Percentiles rank a stretch among this genome's conserved stretches.
Conservation (phyloP, 1,139 yeast genomes). For the Scheffersomyces quercinus region DNA sequence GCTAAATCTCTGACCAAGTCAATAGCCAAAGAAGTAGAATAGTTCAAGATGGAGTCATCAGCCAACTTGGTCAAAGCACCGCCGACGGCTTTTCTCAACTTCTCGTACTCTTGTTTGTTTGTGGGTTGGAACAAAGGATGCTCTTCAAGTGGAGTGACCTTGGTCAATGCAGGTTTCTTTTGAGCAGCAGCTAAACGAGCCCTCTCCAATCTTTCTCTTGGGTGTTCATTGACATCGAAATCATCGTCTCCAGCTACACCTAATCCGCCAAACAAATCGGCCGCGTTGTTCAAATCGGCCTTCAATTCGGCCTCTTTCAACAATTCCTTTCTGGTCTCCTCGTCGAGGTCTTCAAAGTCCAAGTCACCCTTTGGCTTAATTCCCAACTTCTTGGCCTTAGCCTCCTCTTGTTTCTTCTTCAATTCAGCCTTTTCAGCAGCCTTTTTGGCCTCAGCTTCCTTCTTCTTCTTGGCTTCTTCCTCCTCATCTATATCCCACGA, state of each 20-base stretch:
- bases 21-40: conserved; percentile 73
- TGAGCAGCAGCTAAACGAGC: conserved; percentile 50
- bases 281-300: conserved; percentile 89
- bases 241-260: conserved; percentile 58
- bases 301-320: conserved; percentile 76
- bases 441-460: conserved; percentile 39
- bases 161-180: conserved; percentile 45
- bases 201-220: conserved; percentile 62
- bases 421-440: conserved; percentile 43
- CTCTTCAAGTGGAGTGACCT: conserved; percentile 66
- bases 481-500: conserved; percentile 86
- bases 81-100: conserved; percentile 74
- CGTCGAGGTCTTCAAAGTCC: conserved; percentile 53
- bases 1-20: conserved; percentile 85
- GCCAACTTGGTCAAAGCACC: conserved; percentile 67
- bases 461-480: conserved; percentile 53
- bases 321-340: conserved; percentile 67
- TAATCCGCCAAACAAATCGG: conserved; percentile 83
- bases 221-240: conserved; percentile 56
- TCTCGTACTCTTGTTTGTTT: conserved; percentile 79
- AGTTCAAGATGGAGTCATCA: conserved; percentile 63
- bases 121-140: conserved; percentile 83
- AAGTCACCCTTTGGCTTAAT: conserved; percentile 43
- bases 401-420: conserved; percentile 40
- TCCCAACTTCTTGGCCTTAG: conserved; percentile 29